Conservation (phyloP, 1,139 yeast species). For the Geotrichum bryndzae region DNA sequence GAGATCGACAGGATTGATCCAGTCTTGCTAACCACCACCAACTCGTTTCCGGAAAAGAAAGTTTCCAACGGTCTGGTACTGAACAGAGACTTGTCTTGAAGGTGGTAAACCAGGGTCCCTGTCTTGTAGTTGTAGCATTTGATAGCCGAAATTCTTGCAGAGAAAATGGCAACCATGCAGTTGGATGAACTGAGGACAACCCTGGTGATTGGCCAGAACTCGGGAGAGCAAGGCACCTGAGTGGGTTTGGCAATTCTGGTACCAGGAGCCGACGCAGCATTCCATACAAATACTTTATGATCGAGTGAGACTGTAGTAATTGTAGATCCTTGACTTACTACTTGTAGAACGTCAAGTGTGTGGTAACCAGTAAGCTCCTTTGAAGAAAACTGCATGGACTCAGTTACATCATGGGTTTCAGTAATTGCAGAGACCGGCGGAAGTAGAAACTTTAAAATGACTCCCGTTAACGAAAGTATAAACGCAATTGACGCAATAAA, state of each 20-base stretch:
- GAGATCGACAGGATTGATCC: conserved; percentile 22
- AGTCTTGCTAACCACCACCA: conserved; percentile 23
- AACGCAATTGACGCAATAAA: conserved; percentile 41
- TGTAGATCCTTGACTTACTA: conserved; percentile 50
- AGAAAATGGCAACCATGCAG: conserved; percentile 52
- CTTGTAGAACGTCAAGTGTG: conserved; percentile 54
- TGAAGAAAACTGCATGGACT: conserved; percentile 33
- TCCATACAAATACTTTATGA: conserved; percentile 66
- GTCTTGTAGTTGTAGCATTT: conserved; percentile 22
- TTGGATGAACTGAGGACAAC: conserved; percentile 58
- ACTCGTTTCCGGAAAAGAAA: conserved; percentile 22
- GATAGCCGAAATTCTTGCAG: conserved; percentile 25
- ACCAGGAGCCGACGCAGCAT: conserved; percentile 45
- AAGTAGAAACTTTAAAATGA: conserved; percentile 35
- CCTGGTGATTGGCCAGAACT: conserved; percentile 64
- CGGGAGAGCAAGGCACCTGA: conserved; percentile 40
- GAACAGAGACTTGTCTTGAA: conserved; percentile 16
- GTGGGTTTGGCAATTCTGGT: conserved; percentile 32
- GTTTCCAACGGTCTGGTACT: conserved; percentile 18
- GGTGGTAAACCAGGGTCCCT: conserved; percentile 11
- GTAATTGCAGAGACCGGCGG: conserved; percentile 21
- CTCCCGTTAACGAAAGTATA: conserved; percentile 37
- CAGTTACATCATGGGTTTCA: conserved; percentile 17
- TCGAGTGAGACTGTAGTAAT: conserved; percentile 69
- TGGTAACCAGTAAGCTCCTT: conserved; percentile 57